Conservation (phyloP, 2,329 filamentous ascomycete species). For the Cladophialophora yegresii region DNA sequence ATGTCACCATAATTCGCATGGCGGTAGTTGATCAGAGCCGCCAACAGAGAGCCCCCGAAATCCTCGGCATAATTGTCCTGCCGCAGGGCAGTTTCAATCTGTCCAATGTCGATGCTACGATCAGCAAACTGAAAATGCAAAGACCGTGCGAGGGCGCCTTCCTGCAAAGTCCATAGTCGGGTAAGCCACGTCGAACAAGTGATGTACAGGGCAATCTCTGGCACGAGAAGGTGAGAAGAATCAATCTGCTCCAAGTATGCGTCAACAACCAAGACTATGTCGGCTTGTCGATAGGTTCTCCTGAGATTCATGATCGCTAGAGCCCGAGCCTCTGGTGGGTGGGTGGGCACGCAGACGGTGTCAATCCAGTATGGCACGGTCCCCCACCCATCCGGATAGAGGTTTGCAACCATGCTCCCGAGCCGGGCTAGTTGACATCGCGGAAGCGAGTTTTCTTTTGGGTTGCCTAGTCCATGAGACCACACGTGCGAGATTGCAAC, state of each 20-base stretch:
- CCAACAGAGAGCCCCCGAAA: not conserved
- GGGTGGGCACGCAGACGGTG: not conserved
- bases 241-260: not conserved
- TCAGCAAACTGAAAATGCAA: slow-evolving; percentile 4
- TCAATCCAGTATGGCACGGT: slow-evolving; percentile 2
- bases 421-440: not conserved
- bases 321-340: not conserved
- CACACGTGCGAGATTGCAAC: slow-evolving; percentile 9
- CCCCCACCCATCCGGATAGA: not conserved
- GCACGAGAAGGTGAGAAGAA: not conserved
- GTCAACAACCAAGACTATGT: not conserved
- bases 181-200: not conserved
- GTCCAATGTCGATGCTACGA: not conserved
- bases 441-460: not conserved
- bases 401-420: not conserved
- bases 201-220: not conserved
- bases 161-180: slow-evolving; percentile 6
- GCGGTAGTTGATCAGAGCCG: not conserved
- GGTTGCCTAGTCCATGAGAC: slow-evolving; percentile 8
- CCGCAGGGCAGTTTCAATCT: not conserved
- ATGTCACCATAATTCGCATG: not conserved
- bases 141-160: not conserved
- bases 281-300: slow-evolving; percentile 1
- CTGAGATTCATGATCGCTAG: not conserved
- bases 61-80: not conserved